Percentiles rank a stretch among this genome's conserved stretches.
Conservation (phyloP, 2,329 filamentous ascomycete species). For the Sordariomycetes sp. region DNA sequence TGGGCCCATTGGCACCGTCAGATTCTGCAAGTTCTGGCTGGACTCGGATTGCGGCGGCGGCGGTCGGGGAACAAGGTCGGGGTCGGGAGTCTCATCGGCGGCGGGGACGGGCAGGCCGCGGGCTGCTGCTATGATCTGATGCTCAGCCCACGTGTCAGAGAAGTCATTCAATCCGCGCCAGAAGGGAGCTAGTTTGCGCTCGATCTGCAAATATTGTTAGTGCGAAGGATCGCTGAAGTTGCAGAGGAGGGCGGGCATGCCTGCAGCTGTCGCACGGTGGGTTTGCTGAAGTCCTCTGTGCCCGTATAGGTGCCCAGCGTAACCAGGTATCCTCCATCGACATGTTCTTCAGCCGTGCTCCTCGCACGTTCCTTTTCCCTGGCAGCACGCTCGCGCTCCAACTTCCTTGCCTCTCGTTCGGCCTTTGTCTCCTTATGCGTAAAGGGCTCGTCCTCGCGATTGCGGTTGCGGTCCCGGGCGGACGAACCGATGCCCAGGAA, state of each 20-base stretch:
- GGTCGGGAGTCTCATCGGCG: slow-evolving; percentile 72
- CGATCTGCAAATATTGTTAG: slow-evolving; percentile 54
- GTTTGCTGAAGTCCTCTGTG: slow-evolving; percentile 86
- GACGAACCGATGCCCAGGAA: slow-evolving; percentile 33
- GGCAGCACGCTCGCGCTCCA: slow-evolving; percentile 70
- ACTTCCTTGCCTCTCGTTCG: slow-evolving; percentile 77
- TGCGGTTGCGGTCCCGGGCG: slow-evolving; percentile 24
- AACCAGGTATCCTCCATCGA: slow-evolving; percentile 90
- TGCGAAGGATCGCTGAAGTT: neutral
- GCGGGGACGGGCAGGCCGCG: slow-evolving; percentile 76
- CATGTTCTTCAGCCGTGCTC: slow-evolving; percentile 83
- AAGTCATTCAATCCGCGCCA: slow-evolving; percentile 92
- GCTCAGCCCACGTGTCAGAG: slow-evolving; percentile 80
- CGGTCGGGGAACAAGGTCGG: slow-evolving; percentile 45
- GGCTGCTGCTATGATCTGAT: slow-evolving; percentile 87
- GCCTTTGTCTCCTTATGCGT: slow-evolving; percentile 79
- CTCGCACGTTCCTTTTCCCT: slow-evolving; percentile 79
- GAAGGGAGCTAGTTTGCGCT: slow-evolving; percentile 85
- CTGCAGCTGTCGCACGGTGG: slow-evolving; percentile 80
- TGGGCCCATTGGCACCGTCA: slow-evolving; percentile 72
- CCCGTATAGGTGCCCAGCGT: slow-evolving; percentile 92
- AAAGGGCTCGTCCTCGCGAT: slow-evolving; percentile 33
- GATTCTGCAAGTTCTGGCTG: slow-evolving; percentile 51
- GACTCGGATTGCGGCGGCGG: slow-evolving; percentile 38
- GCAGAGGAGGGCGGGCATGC: slow-evolving; percentile 36